Evolutionary conservation across 306 rosid species (phyloP).

Genomic region (Acmispon strigosus): DNA sequence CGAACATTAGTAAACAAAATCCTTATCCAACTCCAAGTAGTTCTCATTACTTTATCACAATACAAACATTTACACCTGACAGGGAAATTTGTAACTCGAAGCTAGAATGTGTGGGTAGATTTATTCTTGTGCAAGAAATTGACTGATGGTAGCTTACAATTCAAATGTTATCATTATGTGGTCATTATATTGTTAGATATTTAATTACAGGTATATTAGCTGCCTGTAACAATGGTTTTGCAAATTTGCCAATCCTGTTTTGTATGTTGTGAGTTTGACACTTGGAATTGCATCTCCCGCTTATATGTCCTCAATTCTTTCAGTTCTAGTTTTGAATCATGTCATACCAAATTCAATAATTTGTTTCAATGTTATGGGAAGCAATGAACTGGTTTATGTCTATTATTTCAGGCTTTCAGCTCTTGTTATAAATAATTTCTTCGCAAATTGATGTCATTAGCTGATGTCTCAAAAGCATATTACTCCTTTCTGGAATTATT

Average conservation of each 20-base stretch:
- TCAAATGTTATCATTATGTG: not conserved
- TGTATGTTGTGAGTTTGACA: not conserved
- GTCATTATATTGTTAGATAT: not conserved
- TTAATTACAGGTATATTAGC: not conserved
- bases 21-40: not conserved
- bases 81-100: not conserved
- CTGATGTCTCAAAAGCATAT: not conserved
- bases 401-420: too few relatives aligned
- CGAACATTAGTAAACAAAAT: not conserved
- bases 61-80: not conserved
- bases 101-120: not conserved
- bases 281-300: not conserved
- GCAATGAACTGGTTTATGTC: not conserved
- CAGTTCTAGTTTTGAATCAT: not conserved
- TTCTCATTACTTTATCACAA: not conserved
- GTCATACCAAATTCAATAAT: slow-evolving; percentile 6
- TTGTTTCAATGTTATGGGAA: slow-evolving; percentile 1
- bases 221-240: not conserved
- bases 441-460: too few relatives aligned
- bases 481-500: not conserved
- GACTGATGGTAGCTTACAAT: not conserved
- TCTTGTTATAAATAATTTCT: too few relatives aligned
- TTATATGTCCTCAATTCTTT: not conserved
- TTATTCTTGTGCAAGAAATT: not conserved
- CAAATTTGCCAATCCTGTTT: not conserved